Evolutionary conservation across 208 protist species (phyloP), one percentile per base, ranked within the genome.

Genomic region (Leptomonas seymouri): DNA sequence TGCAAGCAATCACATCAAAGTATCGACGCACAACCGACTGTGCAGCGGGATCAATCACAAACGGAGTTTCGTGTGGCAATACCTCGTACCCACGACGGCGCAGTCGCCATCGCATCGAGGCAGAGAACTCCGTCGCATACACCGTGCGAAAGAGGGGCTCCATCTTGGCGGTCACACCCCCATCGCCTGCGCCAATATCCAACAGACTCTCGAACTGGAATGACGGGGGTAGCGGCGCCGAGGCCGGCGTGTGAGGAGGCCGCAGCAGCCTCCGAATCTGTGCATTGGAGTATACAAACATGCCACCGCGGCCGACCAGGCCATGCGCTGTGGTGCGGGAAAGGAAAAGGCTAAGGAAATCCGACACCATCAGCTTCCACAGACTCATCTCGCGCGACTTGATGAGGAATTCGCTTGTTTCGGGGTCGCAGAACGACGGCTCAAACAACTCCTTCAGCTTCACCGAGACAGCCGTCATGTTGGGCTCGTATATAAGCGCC

Each of bases 81-180:
- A 96, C 86, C 41, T 78, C 78, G 62, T 90, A 96, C 46, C 91
- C 91, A 20, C 82, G 81, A 48, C 68, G 75, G 46, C 80, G 74
- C 56, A 96, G 81, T 21, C 91, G 81, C 79, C 85, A 96, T 50
- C 91, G 87, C 91, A 96, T 96, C 36, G 84, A 68, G 14, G 75
- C 56, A 3, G 86, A 93, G 34, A 65, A 85, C 76, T 96, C 91
- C 28, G 91, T 94, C n/a, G 65, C 82, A 39, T 65, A 81, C 16
- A 96, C 83, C 21, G 59, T 56, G 20, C 41, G 64, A 60, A 94
- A 87, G 0, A 94, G 71, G 15, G 85, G 85, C 41, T 67, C 66
- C 41, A 96, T 61, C 51, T 75, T 59, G 4, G 82, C 67, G 18
- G 91, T 96, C 27, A 94, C 88, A 9, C 82, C 86, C 23, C 91